Evolutionary conservation across 768 basidiomycete species (phyloP), one percentile per base, ranked within the genome.

Genomic region (Mycena vitilis): DNA sequence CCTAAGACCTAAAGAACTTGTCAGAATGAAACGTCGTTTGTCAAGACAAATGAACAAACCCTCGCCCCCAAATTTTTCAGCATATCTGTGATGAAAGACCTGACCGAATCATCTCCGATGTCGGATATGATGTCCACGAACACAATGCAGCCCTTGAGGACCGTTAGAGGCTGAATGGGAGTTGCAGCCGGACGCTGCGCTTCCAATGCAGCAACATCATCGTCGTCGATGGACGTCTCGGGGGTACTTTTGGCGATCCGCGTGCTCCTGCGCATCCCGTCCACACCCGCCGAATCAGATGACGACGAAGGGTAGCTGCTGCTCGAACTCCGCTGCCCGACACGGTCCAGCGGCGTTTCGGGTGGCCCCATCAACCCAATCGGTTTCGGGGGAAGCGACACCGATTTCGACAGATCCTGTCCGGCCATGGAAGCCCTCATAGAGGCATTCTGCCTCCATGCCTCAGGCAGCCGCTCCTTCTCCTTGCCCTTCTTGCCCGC

Each of bases 41-140:
- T 34, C 23, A 40, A 63, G n/a, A 72, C 45, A 45, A 6, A 12
- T 57, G 11, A 11, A 76, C 86, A 68, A 70, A 95, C 95, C 84
- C 87, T 88, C 51, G 95, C 95, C 22, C 95, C 96, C 12, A 95
- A 80, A 37, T 85, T 84, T 71, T 87, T 87, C 71, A 96, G 78
- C 91, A 96, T 94, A 55, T 96, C 93, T 16, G 90, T 86, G 73
- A 96, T 96, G 72, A 95, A 78, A 30, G 86, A 86, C 0, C 93
- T 91, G 0, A 93, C 93, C n/a, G 71, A 66, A 73, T 96, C 91
- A 49, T 92, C 91, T 1, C 93, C 91, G 61, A 91, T 89, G 60
- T 94, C 93, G 0, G 92, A 94, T 65, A 90, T 89, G 34, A 97
- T 93, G 75, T 96, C 95, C 55, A 96, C 95, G 73, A 94, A 96